These are phyloP conservation scores for Neospermospora avenae DNA, from an alignment of 2,329 filamentous ascomycete species.

Conservation along the genomic window DNA sequence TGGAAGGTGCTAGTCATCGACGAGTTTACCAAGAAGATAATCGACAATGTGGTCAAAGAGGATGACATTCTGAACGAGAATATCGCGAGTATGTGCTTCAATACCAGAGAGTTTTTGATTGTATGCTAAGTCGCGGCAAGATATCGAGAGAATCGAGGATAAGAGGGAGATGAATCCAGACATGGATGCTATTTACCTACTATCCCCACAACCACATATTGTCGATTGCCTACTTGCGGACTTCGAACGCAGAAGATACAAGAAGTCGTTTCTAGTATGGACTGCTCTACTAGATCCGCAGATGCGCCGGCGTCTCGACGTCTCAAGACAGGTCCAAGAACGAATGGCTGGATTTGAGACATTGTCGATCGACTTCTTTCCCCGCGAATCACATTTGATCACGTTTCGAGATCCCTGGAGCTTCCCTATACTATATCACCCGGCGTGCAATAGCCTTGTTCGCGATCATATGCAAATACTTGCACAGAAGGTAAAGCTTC, in stretches of 20 bases:
- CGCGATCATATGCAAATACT: conserved; percentile 78
- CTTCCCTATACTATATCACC: conserved; percentile 90
- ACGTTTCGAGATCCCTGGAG: conserved; percentile 95
- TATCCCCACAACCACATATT: conserved; percentile 81
- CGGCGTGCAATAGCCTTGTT: conserved; percentile 80
- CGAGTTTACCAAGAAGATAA: conserved; percentile 74
- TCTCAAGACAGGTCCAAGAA: conserved; percentile 63
- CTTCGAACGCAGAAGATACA: conserved; percentile 80
- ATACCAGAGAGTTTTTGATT: neutral
- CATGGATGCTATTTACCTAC: conserved; percentile 92
- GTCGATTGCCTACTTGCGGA: conserved; percentile 94
- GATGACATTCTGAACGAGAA: conserved; percentile 97
- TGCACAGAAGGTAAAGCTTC: conserved; percentile 71
- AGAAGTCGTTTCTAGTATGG: conserved; percentile 80
- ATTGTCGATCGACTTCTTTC: conserved; percentile 83
- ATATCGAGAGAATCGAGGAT: conserved; percentile 92
- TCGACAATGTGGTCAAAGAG: conserved; percentile 88
- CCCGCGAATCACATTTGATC: conserved; percentile 84
- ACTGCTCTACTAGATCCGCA: conserved; percentile 69
- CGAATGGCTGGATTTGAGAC: conserved; percentile 79
- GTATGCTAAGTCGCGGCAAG: conserved; percentile 44
- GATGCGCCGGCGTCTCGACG: conserved; percentile 71
- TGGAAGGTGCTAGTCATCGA: conserved; percentile 98
- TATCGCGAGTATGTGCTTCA: conserved; percentile 69
- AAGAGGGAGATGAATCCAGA: conserved; percentile 76